Conservation (phyloP, 306 rosid species). For the Prunus kanzakura region DNA sequence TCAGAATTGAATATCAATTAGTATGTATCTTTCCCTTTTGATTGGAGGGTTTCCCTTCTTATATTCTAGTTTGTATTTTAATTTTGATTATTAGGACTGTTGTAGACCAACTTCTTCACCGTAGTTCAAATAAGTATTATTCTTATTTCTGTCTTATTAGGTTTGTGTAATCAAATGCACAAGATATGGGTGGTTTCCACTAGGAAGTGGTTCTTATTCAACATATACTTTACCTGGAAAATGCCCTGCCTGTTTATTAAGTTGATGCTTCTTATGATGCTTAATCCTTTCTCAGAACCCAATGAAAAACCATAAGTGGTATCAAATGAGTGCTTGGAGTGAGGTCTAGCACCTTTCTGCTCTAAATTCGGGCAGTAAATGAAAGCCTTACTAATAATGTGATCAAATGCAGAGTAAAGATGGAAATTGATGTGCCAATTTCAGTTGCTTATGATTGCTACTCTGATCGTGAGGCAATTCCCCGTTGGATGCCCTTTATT, state of each 20-base stretch:
- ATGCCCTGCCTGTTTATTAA: neutral
- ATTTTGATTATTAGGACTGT: neutral
- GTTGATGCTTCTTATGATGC: neutral
- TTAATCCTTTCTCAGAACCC: neutral
- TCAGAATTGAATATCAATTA: neutral
- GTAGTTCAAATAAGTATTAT: neutral
- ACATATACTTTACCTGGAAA: neutral
- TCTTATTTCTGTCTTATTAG: too few species aligned
- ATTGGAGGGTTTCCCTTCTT: neutral
- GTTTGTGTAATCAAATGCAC: neutral
- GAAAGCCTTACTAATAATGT: slow-evolving; percentile 14
- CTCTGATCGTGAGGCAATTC: slow-evolving; percentile 88
- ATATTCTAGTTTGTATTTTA: neutral
- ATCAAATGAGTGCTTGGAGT: neutral
- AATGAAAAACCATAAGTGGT: neutral
- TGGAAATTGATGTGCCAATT: slow-evolving; percentile 71
- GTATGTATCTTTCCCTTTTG: neutral
- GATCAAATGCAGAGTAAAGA: slow-evolving; percentile 79
- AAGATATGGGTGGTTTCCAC: neutral
- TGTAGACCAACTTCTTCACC: neutral
- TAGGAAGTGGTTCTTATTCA: neutral
- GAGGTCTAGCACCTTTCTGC: neutral
- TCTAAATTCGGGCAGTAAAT: neutral
- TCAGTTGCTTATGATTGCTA: slow-evolving; percentile 78
- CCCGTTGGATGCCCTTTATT: slow-evolving; percentile 96